Conservation (phyloP, 2,329 filamentous ascomycete genomes). For the Pseudogymnoascus sp. region DNA sequence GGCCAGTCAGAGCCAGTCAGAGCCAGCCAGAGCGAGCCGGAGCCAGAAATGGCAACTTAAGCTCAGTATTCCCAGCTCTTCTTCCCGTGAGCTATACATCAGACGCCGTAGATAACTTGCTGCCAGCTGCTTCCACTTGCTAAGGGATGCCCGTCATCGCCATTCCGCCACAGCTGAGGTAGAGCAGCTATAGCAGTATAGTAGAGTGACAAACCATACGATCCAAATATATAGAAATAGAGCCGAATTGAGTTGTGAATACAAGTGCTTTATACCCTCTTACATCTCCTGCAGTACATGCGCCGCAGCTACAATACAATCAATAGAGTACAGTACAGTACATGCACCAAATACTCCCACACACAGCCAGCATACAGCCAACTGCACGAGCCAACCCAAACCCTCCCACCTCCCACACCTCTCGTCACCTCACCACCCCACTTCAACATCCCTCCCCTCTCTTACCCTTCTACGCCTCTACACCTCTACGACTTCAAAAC, state of each 20-base stretch:
- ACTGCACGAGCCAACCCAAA: constrained; percentile 8
- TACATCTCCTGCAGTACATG: neutral
- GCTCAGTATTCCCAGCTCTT: neutral
- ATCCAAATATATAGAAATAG: neutral
- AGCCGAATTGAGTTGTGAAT: neutral
- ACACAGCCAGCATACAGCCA: neutral
- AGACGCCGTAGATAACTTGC: neutral
- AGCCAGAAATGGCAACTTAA: neutral
- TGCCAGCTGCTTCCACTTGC: neutral
- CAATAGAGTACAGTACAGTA: neutral
- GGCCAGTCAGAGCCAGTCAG: neutral
- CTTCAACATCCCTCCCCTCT: constrained; percentile 6
- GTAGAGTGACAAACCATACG: neutral
- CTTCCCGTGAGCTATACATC: neutral
- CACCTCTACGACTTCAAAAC: neutral
- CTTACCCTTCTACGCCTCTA: neutral
- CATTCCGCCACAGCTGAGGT: neutral
- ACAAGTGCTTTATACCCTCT: constrained; percentile 1
- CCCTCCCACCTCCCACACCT: constrained; percentile 9
- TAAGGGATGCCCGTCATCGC: neutral
- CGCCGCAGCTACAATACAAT: neutral
- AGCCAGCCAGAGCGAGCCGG: neutral
- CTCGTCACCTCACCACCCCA: constrained; percentile 8
- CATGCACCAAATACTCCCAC: constrained; percentile 1
- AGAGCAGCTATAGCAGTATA: neutral